These are phyloP conservation scores for Candida pseudoglaebosa DNA, from an alignment of 805 yeast genomes.

Conservation along the genomic window DNA sequence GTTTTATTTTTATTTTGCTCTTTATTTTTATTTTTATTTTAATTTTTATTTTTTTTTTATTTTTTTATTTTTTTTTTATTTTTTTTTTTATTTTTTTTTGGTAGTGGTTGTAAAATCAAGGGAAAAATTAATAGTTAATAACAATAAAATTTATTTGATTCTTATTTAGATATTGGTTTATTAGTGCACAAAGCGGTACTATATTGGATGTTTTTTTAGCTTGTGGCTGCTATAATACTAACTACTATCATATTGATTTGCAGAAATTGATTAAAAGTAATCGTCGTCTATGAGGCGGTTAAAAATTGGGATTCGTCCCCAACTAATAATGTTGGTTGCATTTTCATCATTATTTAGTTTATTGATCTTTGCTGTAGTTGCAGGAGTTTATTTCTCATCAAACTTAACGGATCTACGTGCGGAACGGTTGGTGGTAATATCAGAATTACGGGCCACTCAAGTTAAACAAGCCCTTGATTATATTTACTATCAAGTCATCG, in stretches of 20 bases:
- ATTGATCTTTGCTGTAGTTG: conserved; percentile 67
- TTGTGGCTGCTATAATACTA: too few relatives aligned
- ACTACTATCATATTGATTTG: neutral
- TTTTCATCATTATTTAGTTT: conserved; percentile 67
- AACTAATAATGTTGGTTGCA: conserved; percentile 67
- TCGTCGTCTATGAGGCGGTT: conserved; percentile 30
- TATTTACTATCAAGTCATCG: conserved; percentile 63
- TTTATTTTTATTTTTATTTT: too few relatives aligned
- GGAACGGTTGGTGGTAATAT: conserved; percentile 70
- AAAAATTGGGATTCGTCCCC: conserved; percentile 68
- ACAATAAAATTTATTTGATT: too few relatives aligned
- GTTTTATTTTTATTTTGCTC: too few relatives aligned
- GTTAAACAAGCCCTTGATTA: conserved; percentile 62
- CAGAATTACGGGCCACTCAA: conserved; percentile 79
- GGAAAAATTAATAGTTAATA: too few relatives aligned
- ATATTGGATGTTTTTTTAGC: too few relatives aligned
- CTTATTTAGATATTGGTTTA: too few relatives aligned
- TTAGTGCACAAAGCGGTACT: too few relatives aligned
- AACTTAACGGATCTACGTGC: conserved; percentile 60
- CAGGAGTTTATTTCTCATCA: conserved; percentile 66
- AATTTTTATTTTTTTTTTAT: too few relatives aligned
- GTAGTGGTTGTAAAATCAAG: too few relatives aligned
- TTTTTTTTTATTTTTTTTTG: too few relatives aligned
- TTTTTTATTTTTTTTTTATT: too few relatives aligned
- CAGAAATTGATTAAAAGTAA: neutral